phyloP scores from a whole-genome alignment of 2,329 filamentous ascomycete species.

The Verticillium longisporum region DNA sequence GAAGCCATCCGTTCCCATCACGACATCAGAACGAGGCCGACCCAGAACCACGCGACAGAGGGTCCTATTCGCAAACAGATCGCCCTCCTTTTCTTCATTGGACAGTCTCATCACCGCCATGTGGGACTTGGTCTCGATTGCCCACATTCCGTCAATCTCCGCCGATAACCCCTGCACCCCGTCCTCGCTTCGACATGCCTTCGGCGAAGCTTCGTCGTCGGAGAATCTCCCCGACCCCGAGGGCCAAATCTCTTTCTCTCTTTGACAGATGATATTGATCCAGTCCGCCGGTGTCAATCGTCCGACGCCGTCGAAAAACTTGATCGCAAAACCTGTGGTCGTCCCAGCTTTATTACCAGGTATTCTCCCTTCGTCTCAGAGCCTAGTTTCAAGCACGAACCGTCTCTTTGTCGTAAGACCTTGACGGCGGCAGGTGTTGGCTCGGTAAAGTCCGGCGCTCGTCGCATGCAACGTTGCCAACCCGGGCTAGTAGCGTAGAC shows the following conservation, averaged over 20 bases:
- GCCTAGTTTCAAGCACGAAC: background rate
- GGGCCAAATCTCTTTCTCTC: background rate
- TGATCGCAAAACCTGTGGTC: background rate
- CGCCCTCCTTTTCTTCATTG: background rate
- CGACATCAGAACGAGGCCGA: no score
- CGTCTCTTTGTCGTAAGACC: background rate
- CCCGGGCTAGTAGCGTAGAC: no score
- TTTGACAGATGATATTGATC: background rate
- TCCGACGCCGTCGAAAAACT: background rate
- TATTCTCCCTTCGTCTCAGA: background rate
- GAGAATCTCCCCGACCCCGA: background rate
- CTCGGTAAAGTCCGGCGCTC: background rate
- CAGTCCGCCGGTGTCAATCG: background rate
- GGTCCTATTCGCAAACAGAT: background rate
- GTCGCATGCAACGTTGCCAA: background rate
- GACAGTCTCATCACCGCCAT: background rate
- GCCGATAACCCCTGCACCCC: background rate
- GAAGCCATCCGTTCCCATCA: background rate
- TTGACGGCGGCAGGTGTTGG: background rate
- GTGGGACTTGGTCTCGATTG: background rate
- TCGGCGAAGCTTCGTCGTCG: background rate
- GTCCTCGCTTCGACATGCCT: background rate
- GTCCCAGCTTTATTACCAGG: no score
- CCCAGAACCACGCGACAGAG: background rate
- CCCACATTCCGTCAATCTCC: background rate